These are phyloP conservation scores for Xylaria sp. DNA, from an alignment of 2,329 filamentous ascomycete genomes.

Conservation along the genomic window DNA sequence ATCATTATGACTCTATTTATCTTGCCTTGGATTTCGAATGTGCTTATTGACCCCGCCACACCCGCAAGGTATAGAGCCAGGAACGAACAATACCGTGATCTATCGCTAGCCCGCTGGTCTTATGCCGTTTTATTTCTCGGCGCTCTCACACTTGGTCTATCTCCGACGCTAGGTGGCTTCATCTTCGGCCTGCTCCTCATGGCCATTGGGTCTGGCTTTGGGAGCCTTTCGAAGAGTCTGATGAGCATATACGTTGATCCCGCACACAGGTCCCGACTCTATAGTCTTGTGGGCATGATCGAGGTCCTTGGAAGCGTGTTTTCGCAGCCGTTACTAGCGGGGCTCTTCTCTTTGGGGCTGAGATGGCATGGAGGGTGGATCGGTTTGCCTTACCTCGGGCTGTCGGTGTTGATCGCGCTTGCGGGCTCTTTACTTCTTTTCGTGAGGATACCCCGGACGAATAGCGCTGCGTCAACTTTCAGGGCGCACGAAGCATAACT, in stretches of 20 bases:
- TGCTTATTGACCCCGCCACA: conserved; percentile 39
- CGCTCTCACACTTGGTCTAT: conserved; percentile 42
- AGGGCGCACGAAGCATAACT: conserved; percentile 28
- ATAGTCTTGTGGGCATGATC: conserved; percentile 47
- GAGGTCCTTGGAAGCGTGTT: conserved; percentile 48
- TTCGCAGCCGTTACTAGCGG: conserved; percentile 46
- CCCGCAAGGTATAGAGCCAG: conserved; percentile 36
- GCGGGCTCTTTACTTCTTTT: conserved; percentile 39
- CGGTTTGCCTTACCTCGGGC: conserved; percentile 47
- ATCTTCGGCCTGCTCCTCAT: conserved; percentile 46
- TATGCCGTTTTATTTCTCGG: conserved; percentile 43
- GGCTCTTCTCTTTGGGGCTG: conserved; percentile 48
- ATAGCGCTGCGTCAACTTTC: not conserved
- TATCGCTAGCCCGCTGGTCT: conserved; percentile 45
- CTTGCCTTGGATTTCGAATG: conserved; percentile 44
- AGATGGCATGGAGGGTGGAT: conserved; percentile 45
- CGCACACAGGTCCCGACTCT: conserved; percentile 48
- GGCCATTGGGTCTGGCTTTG: conserved; percentile 46
- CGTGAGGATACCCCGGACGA: conserved; percentile 40
- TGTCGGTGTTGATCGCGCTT: conserved; percentile 40
- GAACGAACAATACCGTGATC: conserved; percentile 46
- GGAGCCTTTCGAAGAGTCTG: conserved; percentile 45
- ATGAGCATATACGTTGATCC: conserved; percentile 49
- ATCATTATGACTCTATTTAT: conserved; percentile 45
- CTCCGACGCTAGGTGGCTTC: conserved; percentile 44